Evolutionary conservation across 2,329 filamentous ascomycete species (phyloP), one percentile per base, ranked within the genome.

Genomic region (Paracoccidioides brasiliensis): DNA sequence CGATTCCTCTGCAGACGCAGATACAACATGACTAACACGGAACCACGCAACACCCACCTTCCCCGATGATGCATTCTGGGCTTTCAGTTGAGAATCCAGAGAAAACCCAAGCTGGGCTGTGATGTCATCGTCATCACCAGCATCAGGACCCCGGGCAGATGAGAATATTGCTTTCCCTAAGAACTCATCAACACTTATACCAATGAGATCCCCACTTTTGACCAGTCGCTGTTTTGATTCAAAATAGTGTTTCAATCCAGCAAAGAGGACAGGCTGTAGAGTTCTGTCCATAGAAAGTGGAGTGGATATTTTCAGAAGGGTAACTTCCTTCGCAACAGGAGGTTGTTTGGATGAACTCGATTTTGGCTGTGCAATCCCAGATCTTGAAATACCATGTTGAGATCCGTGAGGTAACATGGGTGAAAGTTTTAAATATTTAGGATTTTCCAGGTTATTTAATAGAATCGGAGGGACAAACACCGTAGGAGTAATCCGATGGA

Each of bases 191-290:
- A 98, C 84, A 2, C 89, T 84, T 10, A 98, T 85, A 15, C 88
- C 90, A 54, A 98, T 84, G 10, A 96, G 73, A 70, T 98, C 93
- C 2, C 90, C 91, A 43, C 82, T 84, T 65, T 90, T 90, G 42
- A 97, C 81, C 10, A 97, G 80, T 3, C 93, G 82, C 56, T 86
- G 81, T 63, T 86, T 88, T 55, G 82, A 81, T 61, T 94, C 86
- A 68, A 98, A 96, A 66, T 96, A 85, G 42, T 83, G 82, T 68
- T 96, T 96, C 44, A 98, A 71, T 0, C 88, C 90, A 15, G 88
- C 84, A 62, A 97, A 84, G 4, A 97, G 79, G 4, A 88, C 88
- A 5, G 88, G 87, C 66, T 97, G 90, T 8, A 95, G 80, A 1
- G 86, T 80, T 48, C 88, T 80, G 64, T 97, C 91, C 3, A 87